Base-by-base conservation (phyloP, 495 filamentous ascomycete species). In the Bryoglossum gracile region DNA sequence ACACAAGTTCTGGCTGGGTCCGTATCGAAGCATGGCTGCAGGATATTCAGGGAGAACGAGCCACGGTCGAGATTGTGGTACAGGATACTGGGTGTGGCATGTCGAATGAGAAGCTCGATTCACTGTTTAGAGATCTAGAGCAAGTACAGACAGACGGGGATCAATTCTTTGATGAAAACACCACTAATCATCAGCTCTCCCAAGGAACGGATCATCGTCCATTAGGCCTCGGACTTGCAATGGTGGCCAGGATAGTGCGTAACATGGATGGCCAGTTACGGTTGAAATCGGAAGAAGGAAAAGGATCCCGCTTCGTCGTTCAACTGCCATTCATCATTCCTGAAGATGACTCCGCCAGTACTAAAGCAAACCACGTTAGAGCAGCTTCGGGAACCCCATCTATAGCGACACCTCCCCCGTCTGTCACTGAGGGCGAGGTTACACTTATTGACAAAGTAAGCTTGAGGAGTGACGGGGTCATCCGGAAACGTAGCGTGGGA, bases 211-310 rank as follows among this genome's bases (percentile, higher is more conserved):
- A 56, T 9, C 47, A 53, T 10, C 54, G 58, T 21, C 64, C 81
- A 1, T 62, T 97, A 2, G 91, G 91, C 0, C 71, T 97, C 3
- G 91, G 90, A 0, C 74, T 97, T 21, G 91, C 91, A 1, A 69
- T 94, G 10, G 89, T 95, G 2, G 85, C 91, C 33, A 74, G 89
- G 18, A 87, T 87, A 37, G 70, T 95, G 17, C 76, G 79, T n/a
- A 95, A 86, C 56, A 90, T 94, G 84, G 81, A 91, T 45, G 91
- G 91, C 0, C 91, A 95, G 51, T 64, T 97, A 16, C 78, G 86
- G 18, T 70, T 97, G 4, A 94, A 89, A 54, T 94, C 89, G 0
- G 88, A 94, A 61, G 77, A 84, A 62, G 86, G 87, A 0, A 86
- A 84, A 57, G 91, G 91, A 1, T 91, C 89, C 24, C 75, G 84